Evolutionary conservation across 805 yeast species (phyloP).

Genomic region (Saturnispora besseyi): DNA sequence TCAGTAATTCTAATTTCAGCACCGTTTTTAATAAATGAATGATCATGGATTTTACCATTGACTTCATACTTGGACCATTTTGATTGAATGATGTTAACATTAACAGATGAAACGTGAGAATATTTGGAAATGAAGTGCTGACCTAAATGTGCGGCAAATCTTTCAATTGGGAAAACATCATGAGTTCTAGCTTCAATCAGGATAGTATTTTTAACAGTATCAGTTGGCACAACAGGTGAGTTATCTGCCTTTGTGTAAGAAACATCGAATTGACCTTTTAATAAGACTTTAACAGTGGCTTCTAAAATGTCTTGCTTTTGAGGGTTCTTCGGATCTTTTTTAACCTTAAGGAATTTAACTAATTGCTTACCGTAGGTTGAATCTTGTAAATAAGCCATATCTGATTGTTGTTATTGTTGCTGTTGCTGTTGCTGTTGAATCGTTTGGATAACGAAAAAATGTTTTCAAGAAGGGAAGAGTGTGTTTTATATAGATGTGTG

Average conservation of each 20-base stretch:
- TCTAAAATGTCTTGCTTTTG: constrained; percentile 74
- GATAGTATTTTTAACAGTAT: constrained; percentile 85
- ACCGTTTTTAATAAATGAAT: constrained; percentile 80
- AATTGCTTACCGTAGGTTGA: constrained; percentile 88
- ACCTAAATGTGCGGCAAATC: constrained; percentile 78
- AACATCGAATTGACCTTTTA: constrained; percentile 69
- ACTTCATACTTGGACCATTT: constrained; percentile 74
- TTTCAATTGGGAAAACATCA: constrained; percentile 86
- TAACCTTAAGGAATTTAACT: constrained; percentile 86
- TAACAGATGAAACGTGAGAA: constrained; percentile 64
- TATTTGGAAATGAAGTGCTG: constrained; percentile 74
- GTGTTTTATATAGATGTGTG: too few relatives aligned
- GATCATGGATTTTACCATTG: constrained; percentile 68
- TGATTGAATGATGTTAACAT: constrained; percentile 58
- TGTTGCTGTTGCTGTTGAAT: too few relatives aligned
- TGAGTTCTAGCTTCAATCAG: constrained; percentile 72
- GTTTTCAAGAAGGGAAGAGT: too few relatives aligned
- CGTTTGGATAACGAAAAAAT: too few relatives aligned
- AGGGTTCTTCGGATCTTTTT: constrained; percentile 66
- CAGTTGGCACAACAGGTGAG: constrained; percentile 85
- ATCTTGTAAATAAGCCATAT: constrained; percentile 27
- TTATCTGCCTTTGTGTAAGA: constrained; percentile 88
- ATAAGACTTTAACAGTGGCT: constrained; percentile 67
- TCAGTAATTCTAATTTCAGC: constrained; percentile 64
- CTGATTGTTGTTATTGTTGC: neutral